Conservation (phyloP, 2,329 filamentous ascomycete species). For the Sphaerulina vaccinii region DNA sequence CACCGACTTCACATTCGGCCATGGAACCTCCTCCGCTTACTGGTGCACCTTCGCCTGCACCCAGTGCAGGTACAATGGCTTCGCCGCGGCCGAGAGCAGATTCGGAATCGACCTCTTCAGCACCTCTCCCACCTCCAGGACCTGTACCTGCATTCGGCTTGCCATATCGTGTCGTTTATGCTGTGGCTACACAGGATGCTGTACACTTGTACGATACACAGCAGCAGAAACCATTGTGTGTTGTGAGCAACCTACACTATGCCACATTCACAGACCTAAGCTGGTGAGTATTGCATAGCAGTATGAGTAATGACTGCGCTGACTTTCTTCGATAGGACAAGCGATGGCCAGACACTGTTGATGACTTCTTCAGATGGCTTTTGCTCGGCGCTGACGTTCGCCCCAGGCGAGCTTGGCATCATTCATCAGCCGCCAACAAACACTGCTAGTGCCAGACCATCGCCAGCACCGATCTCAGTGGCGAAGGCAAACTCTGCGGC, state of each 20-base stretch:
- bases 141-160: conserved; percentile 70
- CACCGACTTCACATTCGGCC: conserved; percentile 61
- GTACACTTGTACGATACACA: conserved; percentile 96
- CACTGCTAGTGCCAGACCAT: conserved; percentile 40
- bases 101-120: conserved; percentile 50
- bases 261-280: conserved; percentile 95
- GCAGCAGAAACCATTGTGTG: conserved; percentile 86
- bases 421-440: conserved; percentile 66
- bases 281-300: conserved; percentile 62
- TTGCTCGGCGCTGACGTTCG: conserved; percentile 86
- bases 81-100: conserved; percentile 52
- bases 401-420: conserved; percentile 79
- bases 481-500: conserved; percentile 38
- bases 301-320: conserved; percentile 29
- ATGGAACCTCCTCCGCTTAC: conserved; percentile 80
- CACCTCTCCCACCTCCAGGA: conserved; percentile 50
- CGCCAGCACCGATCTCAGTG: conserved; percentile 42
- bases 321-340: conserved; percentile 56
- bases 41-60: conserved; percentile 53
- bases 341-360: conserved; percentile 73
- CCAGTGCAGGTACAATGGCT: conserved; percentile 51
- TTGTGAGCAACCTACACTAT: conserved; percentile 96
- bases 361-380: conserved; percentile 99
- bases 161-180: conserved; percentile 92
- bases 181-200: conserved; percentile 93